Evolutionary conservation across 768 basidiomycete genomes (phyloP), one percentile per base, ranked within the genome.

Genomic region (Tricholoma hemisulphureum): DNA sequence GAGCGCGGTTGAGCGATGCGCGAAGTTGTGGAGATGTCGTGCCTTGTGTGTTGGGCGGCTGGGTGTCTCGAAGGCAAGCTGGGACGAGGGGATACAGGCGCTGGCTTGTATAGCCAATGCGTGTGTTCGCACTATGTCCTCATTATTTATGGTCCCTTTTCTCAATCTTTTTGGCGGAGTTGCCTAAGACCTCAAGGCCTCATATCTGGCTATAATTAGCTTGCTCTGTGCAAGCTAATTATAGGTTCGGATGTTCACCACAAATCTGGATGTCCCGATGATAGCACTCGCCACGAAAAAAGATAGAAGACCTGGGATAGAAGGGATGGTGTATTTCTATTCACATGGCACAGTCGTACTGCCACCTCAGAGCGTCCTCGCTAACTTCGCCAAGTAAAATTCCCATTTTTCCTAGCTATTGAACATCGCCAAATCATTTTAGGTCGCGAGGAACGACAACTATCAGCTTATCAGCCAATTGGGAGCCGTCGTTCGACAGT

Each of bases 11-110:
- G 81, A 53, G 69, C 75, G 46, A 64, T 68, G 1, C 75, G 73
- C 21, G 69, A 68, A 14, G 69, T 71, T 58, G 83, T 90, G 0
- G 83, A 88, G 66, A 87, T 91, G n/a, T 81, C 83, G n/a, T 92
- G 91, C 69, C 86, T 88, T 1, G 80, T 88, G 6, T 93, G 91
- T 65, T 70, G 89, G 49, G 79, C 79, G 35, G 75, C 77, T n/a
- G 91, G 91, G 14, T 76, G 71, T 56, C 18, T 74, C 77, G 32
- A 78, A 77, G 67, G 73, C 68, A 11, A 87, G 88, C 43, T 93
- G 90, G 90, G 74, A 76, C 28, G 73, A 74, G 58, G 79, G 79
- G 55, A 73, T 75, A 21, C 48, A 53, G 55, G 73, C 72, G 7
- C 58, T 69, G 34, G 61, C 46, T 49, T 71, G 59, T n/a, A n/a